phyloP scores from a whole-genome alignment of 2,329 filamentous ascomycete genomes.

The Aspergillus latus region DNA sequence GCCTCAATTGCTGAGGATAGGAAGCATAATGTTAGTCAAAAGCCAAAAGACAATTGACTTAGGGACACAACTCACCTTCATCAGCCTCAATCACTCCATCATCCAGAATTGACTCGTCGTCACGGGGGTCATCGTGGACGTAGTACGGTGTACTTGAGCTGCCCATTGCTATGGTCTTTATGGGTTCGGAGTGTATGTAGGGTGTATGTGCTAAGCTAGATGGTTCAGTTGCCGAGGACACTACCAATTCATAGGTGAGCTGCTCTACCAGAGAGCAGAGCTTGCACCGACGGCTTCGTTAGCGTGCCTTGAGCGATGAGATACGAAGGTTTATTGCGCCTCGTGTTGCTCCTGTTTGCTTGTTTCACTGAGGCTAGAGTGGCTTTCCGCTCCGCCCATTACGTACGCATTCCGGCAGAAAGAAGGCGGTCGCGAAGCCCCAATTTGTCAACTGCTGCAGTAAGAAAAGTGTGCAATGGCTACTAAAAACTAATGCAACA shows the following conservation, averaged over 20 bases:
- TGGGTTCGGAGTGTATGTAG: conserved; percentile 5
- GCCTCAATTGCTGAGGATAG: conserved; percentile 72
- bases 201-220: neutral
- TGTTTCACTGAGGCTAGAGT: conserved; percentile 38
- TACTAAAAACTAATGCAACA: neutral
- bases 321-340: conserved; percentile 13
- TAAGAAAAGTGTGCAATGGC: too few species aligned
- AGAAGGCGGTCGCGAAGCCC: conserved; percentile 17
- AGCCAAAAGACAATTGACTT: neutral
- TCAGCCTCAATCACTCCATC: conserved; percentile 77
- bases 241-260: conserved; percentile 7
- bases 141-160: conserved; percentile 40
- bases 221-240: neutral
- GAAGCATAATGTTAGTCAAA: neutral
- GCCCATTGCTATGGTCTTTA: conserved; percentile 28
- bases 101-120: conserved; percentile 62
- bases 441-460: neutral
- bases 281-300: neutral
- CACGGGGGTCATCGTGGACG: conserved; percentile 59
- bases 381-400: conserved; percentile 30
- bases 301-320: neutral
- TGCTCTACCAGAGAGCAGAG: conserved; percentile 15
- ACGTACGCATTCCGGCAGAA: conserved; percentile 29
- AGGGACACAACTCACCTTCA: conserved; percentile 58
- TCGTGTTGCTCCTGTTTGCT: conserved; percentile 12